Conservation (phyloP, 805 yeast genomes). For the Candida alai region DNA sequence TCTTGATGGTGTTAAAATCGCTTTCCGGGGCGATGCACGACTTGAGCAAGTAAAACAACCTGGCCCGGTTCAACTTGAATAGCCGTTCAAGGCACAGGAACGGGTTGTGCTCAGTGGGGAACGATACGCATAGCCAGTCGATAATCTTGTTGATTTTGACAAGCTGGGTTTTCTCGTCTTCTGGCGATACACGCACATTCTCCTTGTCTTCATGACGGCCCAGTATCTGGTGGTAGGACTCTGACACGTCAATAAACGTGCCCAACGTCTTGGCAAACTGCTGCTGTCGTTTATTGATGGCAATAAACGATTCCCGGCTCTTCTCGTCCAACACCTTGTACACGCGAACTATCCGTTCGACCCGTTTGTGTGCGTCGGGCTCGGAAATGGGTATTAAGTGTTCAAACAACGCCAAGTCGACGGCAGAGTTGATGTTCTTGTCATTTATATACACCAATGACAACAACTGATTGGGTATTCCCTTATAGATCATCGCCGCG, state of each 20-base stretch:
- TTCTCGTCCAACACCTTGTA: conserved; percentile 49
- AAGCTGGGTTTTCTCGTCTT: conserved; percentile 17
- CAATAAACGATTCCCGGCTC: conserved; percentile 60
- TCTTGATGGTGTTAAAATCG: conserved; percentile 56
- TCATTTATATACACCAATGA: conserved; percentile 74
- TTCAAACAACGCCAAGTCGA: conserved; percentile 61
- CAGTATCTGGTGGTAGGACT: conserved; percentile 26
- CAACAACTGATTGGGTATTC: conserved; percentile 65
- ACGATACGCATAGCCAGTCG: conserved; percentile 55
- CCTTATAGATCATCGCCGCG: conserved; percentile 27
- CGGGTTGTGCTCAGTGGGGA: conserved; percentile 52
- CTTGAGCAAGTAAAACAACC: conserved; percentile 54
- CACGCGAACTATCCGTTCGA: conserved; percentile 49
- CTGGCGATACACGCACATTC: conserved; percentile 10
- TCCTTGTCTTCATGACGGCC: conserved; percentile 17
- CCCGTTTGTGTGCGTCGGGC: conserved; percentile 42
- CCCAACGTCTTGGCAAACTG: conserved; percentile 50
- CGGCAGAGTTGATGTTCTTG: conserved; percentile 55
- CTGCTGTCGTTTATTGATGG: conserved; percentile 66
- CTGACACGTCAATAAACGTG: conserved; percentile 48
- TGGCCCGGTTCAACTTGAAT: conserved; percentile 51
- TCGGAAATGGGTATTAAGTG: conserved; percentile 54
- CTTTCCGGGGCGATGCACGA: conserved; percentile 53
- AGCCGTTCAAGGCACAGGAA: conserved; percentile 50
- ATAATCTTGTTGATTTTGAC: conserved; percentile 51